Conservation (phyloP, 768 basidiomycete genomes). For the Chalciporus pseudorubinellus region DNA sequence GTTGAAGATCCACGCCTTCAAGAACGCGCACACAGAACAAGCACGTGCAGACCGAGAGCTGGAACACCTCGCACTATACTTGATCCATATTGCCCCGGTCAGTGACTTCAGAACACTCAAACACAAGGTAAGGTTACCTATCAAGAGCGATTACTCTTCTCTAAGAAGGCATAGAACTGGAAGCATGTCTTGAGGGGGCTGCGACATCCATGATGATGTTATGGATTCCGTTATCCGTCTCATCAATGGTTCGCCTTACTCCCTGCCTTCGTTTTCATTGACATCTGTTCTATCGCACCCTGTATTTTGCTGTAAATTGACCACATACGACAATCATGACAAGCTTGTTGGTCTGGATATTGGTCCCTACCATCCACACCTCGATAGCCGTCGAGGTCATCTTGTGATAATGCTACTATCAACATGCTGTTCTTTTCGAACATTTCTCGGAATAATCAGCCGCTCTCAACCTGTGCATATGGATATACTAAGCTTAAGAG, state of each 20-base stretch:
- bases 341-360: no score
- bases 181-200: constrained; percentile 29
- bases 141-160: not conserved
- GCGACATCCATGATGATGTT: constrained; percentile 10
- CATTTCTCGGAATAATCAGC: no score
- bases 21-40: constrained; percentile 66
- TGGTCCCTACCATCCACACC: no score
- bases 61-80: constrained; percentile 58
- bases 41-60: constrained; percentile 69
- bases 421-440: no score
- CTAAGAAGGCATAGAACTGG: constrained; percentile 30
- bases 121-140: constrained; percentile 53
- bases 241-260: not conserved
- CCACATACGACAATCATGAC: no score
- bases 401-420: no score
- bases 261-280: not conserved
- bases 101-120: constrained; percentile 62
- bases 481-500: no score
- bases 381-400: not conserved
- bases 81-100: constrained; percentile 58
- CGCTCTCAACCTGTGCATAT: no score
- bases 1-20: constrained; percentile 80
- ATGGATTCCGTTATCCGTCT: not conserved
- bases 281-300: not conserved
- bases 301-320: no score